Base-by-base conservation (phyloP, 202 grass and related monocot genomes). In the Setaria viridis region DNA sequence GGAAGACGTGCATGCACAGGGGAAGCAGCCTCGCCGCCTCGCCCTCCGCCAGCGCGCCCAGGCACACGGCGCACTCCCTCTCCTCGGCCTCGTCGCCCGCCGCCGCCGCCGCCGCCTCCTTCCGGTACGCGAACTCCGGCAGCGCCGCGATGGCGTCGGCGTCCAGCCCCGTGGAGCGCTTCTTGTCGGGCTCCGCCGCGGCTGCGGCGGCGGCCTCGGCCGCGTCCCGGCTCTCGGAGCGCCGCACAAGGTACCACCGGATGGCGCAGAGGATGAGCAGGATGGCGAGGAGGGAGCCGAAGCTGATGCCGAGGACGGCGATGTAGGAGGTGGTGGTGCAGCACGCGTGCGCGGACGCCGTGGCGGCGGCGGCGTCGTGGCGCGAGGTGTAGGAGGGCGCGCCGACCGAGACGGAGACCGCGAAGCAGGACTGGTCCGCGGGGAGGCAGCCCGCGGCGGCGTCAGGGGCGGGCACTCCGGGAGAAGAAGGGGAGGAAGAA, bases 1-100 rank as follows among this genome's bases (percentile, higher is more conserved):
- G 92, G 75, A 91, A 97, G 33, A 84, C 21, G 53, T 97, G 90
- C 66, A 39, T 62, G 80, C 95, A 94, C 49, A 55, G 65, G 20
- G 90, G 92, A 88, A 93, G 77, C 71, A 76, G 86, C 34, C 90
- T 74, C 11, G 87, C 79, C 13, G 37, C 82, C 51, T 94, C 89
- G 1, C 87, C 88, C 1, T 85, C 84, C 45, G 63, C 76, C 67
- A 93, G 67, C 3, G 11, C 62, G 13, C n/a, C 84, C 2, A 93
- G 78, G 84, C 92, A 97, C 34, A 94, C 85, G 0, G 80, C 48
- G 62, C 92, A 94, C 59, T 89, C 90, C 19, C 21, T 7, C 35
- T 73, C 88, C 21, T 78, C 89, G 11, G 86, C 87, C 11, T 17
- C 70, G 3, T 19, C 70, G 39, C 6, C 21, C 2, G 11, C 48